Evolutionary conservation across 208 protist genomes (phyloP).

Genomic region (Crithidia brevicula): DNA sequence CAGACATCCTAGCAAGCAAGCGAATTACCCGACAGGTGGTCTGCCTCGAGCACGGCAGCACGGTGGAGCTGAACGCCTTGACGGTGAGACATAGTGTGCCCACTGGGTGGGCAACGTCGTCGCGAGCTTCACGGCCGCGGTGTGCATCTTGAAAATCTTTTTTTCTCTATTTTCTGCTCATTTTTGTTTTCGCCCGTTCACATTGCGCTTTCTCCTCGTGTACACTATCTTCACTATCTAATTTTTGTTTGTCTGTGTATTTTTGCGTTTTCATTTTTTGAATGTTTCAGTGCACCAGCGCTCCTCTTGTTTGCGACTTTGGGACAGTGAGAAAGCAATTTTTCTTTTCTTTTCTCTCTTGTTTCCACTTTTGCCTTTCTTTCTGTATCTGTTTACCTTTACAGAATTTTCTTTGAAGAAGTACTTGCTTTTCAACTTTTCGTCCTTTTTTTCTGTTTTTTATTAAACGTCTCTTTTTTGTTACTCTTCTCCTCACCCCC

Average conservation of each 20-base stretch:
- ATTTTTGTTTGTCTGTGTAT: neutral
- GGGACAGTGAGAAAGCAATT: too few species aligned
- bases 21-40: slow-evolving; percentile 27
- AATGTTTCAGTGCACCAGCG: too few species aligned
- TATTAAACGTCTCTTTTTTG: neutral
- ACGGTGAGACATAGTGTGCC: neutral
- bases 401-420: too few species aligned
- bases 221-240: neutral
- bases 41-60: slow-evolving; percentile 20
- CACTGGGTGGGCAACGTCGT: neutral
- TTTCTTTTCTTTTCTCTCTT: slow-evolving; percentile 11
- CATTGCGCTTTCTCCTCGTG: too few species aligned
- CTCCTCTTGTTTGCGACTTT: too few species aligned
- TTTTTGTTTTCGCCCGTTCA: too few species aligned
- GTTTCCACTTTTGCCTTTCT: slow-evolving; percentile 10
- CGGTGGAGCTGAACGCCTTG: slow-evolving; percentile 37
- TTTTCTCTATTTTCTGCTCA: neutral
- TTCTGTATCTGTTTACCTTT: neutral
- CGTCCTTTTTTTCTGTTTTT: neutral
- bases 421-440: too few species aligned
- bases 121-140: neutral
- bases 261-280: slow-evolving; percentile 2
- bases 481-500: neutral
- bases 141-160: neutral
- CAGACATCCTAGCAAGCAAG: slow-evolving; percentile 41